phyloP scores from a whole-genome alignment of 768 basidiomycete species.

The Russula sp. region DNA sequence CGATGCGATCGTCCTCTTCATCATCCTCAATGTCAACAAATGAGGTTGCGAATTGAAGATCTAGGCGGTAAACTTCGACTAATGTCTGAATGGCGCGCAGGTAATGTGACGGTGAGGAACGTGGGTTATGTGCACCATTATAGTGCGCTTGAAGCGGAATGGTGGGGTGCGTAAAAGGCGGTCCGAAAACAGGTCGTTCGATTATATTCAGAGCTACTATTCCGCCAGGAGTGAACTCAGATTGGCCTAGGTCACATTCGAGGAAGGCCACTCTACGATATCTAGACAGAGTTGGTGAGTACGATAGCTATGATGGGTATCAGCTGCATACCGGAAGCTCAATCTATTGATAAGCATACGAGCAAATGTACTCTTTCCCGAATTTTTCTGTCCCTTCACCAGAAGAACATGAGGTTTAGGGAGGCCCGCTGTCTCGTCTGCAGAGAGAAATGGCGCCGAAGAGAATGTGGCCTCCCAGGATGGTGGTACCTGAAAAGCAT shows the following conservation, averaged over 20 bases:
- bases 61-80: slow-evolving; percentile 63
- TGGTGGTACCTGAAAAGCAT: slow-evolving; percentile 39
- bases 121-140: slow-evolving; percentile 75
- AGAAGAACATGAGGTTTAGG: slow-evolving; percentile 36
- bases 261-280: slow-evolving; percentile 84
- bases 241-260: slow-evolving; percentile 92
- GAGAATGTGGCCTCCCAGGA: slow-evolving; percentile 40
- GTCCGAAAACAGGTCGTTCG: slow-evolving; percentile 69
- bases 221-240: slow-evolving; percentile 87
- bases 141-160: slow-evolving; percentile 75
- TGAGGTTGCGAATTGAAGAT: slow-evolving; percentile 53
- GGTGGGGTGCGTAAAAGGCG: slow-evolving; percentile 81
- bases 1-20: slow-evolving; percentile 43
- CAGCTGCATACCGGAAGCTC: slow-evolving; percentile 47
- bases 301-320: background rate
- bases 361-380: slow-evolving; percentile 89
- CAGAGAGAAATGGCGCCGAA: background rate
- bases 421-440: background rate
- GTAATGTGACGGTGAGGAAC: slow-evolving; percentile 73
- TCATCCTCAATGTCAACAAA: slow-evolving; percentile 32
- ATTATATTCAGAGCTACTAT: slow-evolving; percentile 78
- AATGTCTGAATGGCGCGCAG: slow-evolving; percentile 64
- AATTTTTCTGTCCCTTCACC: slow-evolving; percentile 81
- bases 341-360: slow-evolving; percentile 70
- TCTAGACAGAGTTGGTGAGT: slow-evolving; percentile 38